These are phyloP conservation scores for Danielia reshetovae DNA, from an alignment of 805 yeast genomes.

Conservation along the genomic window DNA sequence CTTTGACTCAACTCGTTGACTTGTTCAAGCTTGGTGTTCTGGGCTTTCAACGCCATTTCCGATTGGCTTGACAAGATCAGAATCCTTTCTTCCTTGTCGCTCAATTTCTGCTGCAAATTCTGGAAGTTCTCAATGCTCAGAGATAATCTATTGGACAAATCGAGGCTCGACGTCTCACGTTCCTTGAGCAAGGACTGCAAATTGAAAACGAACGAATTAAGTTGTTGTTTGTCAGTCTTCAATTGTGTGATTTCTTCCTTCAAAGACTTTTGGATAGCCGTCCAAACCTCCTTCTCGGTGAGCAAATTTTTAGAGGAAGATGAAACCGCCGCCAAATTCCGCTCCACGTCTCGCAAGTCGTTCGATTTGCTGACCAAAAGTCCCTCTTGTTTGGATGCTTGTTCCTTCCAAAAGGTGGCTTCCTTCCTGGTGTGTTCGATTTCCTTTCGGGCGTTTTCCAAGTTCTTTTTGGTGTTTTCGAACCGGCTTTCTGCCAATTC, in stretches of 20 bases:
- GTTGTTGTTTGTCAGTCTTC: constrained; percentile 53
- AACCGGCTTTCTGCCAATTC: constrained; percentile 53
- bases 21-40: constrained; percentile 51
- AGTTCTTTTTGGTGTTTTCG: constrained; percentile 33
- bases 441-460: constrained; percentile 28
- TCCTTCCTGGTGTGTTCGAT: constrained; percentile 26
- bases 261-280: constrained; percentile 46
- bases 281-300: constrained; percentile 53
- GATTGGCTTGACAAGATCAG: constrained; percentile 52
- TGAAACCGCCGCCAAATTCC: constrained; percentile 40
- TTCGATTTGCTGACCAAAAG: constrained; percentile 33
- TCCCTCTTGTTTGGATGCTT: constrained; percentile 37
- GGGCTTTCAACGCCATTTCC: constrained; percentile 50
- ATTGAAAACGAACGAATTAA: constrained; percentile 54
- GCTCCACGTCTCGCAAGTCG: constrained; percentile 52
- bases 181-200: constrained; percentile 61
- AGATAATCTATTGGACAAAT: constrained; percentile 46
- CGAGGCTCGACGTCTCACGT: constrained; percentile 49
- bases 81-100: constrained; percentile 51
- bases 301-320: constrained; percentile 45
- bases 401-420: constrained; percentile 37
- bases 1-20: constrained; percentile 52
- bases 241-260: constrained; percentile 50
- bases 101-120: constrained; percentile 42
- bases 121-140: constrained; percentile 47